Percentiles rank a stretch among this genome's conserved stretches.
Evolutionary conservation across 345 rosid species (phyloP).

Genomic region (Pistacia atlantica): DNA sequence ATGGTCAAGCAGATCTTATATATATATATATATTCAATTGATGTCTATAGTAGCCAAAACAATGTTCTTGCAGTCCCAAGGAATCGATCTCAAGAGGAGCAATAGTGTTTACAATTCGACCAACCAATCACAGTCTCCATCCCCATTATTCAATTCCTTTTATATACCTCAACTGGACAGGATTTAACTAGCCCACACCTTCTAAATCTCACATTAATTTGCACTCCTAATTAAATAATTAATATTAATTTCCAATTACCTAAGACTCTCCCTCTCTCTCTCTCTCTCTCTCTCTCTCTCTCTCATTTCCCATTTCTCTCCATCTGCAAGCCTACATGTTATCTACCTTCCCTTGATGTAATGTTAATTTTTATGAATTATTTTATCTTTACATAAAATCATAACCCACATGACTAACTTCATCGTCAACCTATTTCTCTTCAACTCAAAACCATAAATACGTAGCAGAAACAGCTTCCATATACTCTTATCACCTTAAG

Average conservation of each 20-base stretch:
- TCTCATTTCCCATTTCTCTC: slow-evolving; percentile 4
- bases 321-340: not conserved
- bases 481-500: not conserved
- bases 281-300: too few relatives aligned
- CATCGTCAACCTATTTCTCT: slow-evolving; percentile 2
- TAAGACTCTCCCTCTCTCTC: not conserved
- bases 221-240: not conserved
- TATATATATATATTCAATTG: too few relatives aligned
- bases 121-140: too few relatives aligned
- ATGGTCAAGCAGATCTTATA: too few relatives aligned
- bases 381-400: not conserved
- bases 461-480: not conserved
- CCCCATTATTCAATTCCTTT: too few relatives aligned
- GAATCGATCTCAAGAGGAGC: too few relatives aligned
- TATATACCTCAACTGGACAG: not conserved
- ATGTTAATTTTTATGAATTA: not conserved
- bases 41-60: too few relatives aligned
- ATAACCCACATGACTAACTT: slow-evolving; percentile 19
- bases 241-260: not conserved
- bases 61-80: too few relatives aligned
- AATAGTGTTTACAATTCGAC: too few relatives aligned
- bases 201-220: not conserved
- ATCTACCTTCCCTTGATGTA: not conserved
- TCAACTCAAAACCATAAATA: slow-evolving; percentile 13
- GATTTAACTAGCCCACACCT: not conserved